Evolutionary conservation across 2,329 filamentous ascomycete genomes (phyloP).

Genomic region (Pyrenochaeta sp.): DNA sequence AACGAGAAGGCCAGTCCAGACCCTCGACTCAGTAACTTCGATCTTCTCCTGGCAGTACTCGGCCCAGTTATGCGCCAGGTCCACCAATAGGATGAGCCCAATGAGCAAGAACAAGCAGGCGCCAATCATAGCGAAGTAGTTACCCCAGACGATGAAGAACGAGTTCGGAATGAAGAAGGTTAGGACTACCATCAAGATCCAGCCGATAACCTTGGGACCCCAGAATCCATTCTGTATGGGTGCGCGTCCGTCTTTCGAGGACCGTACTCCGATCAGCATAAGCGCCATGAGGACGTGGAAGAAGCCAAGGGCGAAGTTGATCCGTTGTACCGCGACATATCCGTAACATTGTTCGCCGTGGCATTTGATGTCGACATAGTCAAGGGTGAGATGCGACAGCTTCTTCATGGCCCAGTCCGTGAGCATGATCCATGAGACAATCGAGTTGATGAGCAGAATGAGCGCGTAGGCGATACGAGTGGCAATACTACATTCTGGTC

Average conservation of each 20-base stretch:
- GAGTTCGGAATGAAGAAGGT: slow-evolving; percentile 95
- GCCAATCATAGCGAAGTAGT: slow-evolving; percentile 86
- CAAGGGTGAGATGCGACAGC: slow-evolving; percentile 86
- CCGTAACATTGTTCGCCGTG: slow-evolving; percentile 89
- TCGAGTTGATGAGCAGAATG: slow-evolving; percentile 94
- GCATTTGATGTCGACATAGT: slow-evolving; percentile 96
- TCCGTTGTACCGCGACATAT: slow-evolving; percentile 94
- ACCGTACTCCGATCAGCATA: slow-evolving; percentile 84
- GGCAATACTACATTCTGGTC: slow-evolving; percentile 72
- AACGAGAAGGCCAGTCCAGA: slow-evolving; percentile 88
- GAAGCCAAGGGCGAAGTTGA: slow-evolving; percentile 95
- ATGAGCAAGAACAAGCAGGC: slow-evolving; percentile 94
- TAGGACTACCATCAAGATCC: slow-evolving; percentile 85
- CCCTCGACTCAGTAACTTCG: slow-evolving; percentile 81
- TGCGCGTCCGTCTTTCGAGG: slow-evolving; percentile 86
- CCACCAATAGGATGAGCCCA: slow-evolving; percentile 89
- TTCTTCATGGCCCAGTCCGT: slow-evolving; percentile 98
- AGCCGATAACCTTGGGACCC: slow-evolving; percentile 93
- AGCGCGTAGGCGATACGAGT: slow-evolving; percentile 97
- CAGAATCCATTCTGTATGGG: slow-evolving; percentile 97
- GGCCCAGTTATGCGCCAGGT: slow-evolving; percentile 95
- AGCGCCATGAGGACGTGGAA: slow-evolving; percentile 90
- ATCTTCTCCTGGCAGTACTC: slow-evolving; percentile 96
- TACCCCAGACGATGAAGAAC: slow-evolving; percentile 96
- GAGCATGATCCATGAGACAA: slow-evolving; percentile 98